These are phyloP conservation scores for Leccinum uliginosum DNA, from an alignment of 768 basidiomycete species.

Conservation along the genomic window DNA sequence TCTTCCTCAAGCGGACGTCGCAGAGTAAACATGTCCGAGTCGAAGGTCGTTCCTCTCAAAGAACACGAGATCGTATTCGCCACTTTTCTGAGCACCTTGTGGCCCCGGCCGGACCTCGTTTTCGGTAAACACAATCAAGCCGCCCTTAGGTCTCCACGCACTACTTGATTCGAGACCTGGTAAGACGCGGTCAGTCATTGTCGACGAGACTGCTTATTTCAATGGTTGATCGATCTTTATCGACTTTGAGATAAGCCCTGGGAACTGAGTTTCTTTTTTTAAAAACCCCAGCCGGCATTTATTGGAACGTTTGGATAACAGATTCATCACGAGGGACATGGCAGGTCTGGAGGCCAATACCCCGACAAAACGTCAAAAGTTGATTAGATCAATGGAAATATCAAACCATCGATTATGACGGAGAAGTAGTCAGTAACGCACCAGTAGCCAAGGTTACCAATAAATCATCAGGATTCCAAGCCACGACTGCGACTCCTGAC, in stretches of 20 bases:
- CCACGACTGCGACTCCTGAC: conserved; percentile 72
- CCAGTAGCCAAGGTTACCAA: conserved; percentile 81
- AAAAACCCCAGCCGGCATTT: conserved; percentile 96
- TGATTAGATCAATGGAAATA: conserved; percentile 41
- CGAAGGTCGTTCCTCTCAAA: conserved; percentile 93
- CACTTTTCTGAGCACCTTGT: conserved; percentile 60
- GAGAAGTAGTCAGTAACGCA: conserved; percentile 22
- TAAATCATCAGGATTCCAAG: conserved; percentile 92
- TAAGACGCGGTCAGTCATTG: conserved; percentile 65
- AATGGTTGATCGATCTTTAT: conserved; percentile 37
- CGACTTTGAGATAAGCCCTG: conserved; percentile 58
- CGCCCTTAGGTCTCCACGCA: conserved; percentile 87
- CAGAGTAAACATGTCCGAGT: conserved; percentile 81
- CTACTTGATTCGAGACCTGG: conserved; percentile 76
- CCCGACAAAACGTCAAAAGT: conserved; percentile 84
- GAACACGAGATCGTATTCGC: conserved; percentile 82
- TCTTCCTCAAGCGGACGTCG: conserved; percentile 33
- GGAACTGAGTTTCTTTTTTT: conserved; percentile 97
- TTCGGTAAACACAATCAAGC: conserved; percentile 78
- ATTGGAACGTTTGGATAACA: conserved; percentile 69
- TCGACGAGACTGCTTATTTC: conserved; percentile 66
- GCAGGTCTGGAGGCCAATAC: conserved; percentile 16
- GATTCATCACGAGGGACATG: conserved; percentile 7
- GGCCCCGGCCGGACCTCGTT: conserved; percentile 71
- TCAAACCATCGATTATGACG: neutral